Base-by-base conservation (phyloP, 179 eudicot genomes). In the Spinacia oleracea region DNA sequence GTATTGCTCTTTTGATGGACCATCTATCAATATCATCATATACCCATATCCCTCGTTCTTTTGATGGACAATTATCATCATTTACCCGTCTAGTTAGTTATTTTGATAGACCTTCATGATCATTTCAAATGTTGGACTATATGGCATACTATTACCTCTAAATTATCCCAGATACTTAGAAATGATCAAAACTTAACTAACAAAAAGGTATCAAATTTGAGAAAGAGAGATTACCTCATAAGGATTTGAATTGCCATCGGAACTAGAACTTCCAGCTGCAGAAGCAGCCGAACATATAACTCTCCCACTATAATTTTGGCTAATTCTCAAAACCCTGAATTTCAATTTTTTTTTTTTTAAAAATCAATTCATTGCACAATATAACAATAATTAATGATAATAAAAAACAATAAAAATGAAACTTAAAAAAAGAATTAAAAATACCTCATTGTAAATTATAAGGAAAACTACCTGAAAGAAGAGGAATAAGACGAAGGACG, bases 221-320 rank as follows among this genome's bases (percentile, higher is more conserved):
- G n/a, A n/a, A 43, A 51, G 23, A 20, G 42, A 55, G 27, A 43
- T 38, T 80, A 95, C 98, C 90, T 95, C 89, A 74, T 95, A 95
- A 8, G 98, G 98, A 70, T 91, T 89, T 0, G 72, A 73, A 35
- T 91, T 90, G 62, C 81, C 84, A 68, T 86, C 86, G 20, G 92
- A 83, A 79, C 92, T 83, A 7, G 92, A 85, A 83, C 89, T 90
- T 69, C 93, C 97, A 59, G 97, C 93, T 18, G 97, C 93, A 38
- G 93, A 90, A 48, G 91, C 87, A 76, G 98, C 92, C 59, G 89
- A 86, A 85, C 89, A 88, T 42, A 85, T 43, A 73, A 90, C 63
- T 77, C 85, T 80, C 79, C 46, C 64, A 35, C 38, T 73, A 48
- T 72, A 76, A 50, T 64, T 76, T 0, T 76, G 84, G 48, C 45